Base-by-base conservation (phyloP, 441 rosid genomes). In the Pelargonium fulgidum region DNA sequence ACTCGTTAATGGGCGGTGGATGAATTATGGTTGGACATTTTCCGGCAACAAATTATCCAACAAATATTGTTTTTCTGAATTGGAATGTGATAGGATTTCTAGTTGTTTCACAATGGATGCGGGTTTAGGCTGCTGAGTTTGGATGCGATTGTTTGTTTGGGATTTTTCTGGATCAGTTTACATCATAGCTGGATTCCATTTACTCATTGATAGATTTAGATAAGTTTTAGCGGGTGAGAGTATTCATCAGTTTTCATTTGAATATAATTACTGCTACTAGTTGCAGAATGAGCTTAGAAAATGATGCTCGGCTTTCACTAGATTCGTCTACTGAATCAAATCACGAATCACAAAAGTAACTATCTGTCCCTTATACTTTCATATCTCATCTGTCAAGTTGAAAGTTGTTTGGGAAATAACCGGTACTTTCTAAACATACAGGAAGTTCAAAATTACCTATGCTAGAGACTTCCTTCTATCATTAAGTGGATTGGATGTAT, bases 391-490 rank as follows among this genome's bases (percentile, higher is more conserved):
- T 47, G 50, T 1, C 13, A 47, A 0, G 8, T 67, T 17, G 19
- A 22, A 64, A 56, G 63, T 65, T 67, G 67, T 36, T 33, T 69
- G 65, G 26, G 48, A n/a, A 62, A 75, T 73, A 59, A 70, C 29
- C 26, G 11, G 41, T 41, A 48, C 70, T 62, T 75, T 61, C 0
- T 61, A 62, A 77, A 83, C 73, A 69, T 79, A 65, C 87, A 92
- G 98, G 94, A 84, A 72, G 77, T 56, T 75, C 16, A 84, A 69
- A 75, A 76, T 87, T 66, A 78, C 80, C 0, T 95, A 95, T 82
- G 77, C 88, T 11, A 85, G 90, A 75, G 85, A 87, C 13, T 86
- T 87, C 78, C 85, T 95, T 39, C 71, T 90, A 68, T 92, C 97
- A 0, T 45, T 92, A 33, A 80, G 89, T 65, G 92, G 85, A 62